Percentiles rank a stretch among this genome's conserved stretches.
These are phyloP conservation scores for Phytophthora constricta DNA, from an alignment of 352 stramenopile genomes.

Conservation along the genomic window DNA sequence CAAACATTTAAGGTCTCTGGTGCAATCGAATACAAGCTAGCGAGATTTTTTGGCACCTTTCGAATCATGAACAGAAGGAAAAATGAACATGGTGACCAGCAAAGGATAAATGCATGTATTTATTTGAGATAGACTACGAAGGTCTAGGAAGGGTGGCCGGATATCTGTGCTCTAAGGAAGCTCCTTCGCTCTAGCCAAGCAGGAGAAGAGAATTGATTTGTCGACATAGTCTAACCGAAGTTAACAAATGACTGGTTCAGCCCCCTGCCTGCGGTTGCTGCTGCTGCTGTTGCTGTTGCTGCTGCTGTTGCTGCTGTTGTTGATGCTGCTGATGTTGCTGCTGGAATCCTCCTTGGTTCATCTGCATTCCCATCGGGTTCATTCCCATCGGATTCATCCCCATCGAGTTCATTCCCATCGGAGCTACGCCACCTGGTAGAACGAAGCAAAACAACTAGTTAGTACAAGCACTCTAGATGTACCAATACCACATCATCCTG, in stretches of 20 bases:
- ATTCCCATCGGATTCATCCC: slow-evolving; percentile 65
- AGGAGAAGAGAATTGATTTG: slow-evolving; percentile 42
- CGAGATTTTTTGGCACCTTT: no score
- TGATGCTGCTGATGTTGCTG: slow-evolving; percentile 48
- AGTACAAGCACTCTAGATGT: no score
- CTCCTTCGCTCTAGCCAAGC: slow-evolving; percentile 3
- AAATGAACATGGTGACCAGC: neutral
- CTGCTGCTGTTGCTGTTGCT: slow-evolving; percentile 44
- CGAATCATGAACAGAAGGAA: no score
- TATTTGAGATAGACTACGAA: slow-evolving; percentile 19
- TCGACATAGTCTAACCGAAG: slow-evolving; percentile 48
- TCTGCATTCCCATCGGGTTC: slow-evolving; percentile 66
- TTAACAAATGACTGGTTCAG: slow-evolving; percentile 85
- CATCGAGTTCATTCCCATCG: slow-evolving; percentile 61
- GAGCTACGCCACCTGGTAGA: slow-evolving; percentile 61
- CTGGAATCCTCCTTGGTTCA: slow-evolving; percentile 67
- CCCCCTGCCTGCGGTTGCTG: slow-evolving; percentile 51
- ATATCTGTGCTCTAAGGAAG: slow-evolving; percentile 35
- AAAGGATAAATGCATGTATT: slow-evolving; percentile 29
- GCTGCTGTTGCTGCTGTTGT: slow-evolving; percentile 35
- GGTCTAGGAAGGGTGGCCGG: slow-evolving; percentile 5
- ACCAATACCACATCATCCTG: neutral
- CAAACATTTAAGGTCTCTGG: slow-evolving; percentile 25
- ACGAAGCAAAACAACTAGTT: slow-evolving; percentile 3
- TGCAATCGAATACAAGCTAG: slow-evolving; percentile 6